These are phyloP conservation scores for Apiospora kogelbergensis DNA, from an alignment of 2,329 filamentous ascomycete species.

Conservation along the genomic window DNA sequence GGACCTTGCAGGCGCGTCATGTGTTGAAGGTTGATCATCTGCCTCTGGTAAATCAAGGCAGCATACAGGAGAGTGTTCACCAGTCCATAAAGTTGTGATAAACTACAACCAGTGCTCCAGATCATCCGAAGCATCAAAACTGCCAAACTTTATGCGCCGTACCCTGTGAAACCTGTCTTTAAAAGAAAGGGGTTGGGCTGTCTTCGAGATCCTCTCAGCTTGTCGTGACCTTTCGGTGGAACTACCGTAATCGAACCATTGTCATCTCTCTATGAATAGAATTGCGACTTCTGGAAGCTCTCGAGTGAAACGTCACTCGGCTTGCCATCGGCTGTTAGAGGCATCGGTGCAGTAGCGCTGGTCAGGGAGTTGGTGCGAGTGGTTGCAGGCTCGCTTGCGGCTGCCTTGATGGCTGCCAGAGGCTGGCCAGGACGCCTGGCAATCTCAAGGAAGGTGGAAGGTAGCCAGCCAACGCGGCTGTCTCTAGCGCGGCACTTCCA, in stretches of 20 bases:
- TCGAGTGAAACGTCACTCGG: background rate
- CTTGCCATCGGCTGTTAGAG: constrained; percentile 27
- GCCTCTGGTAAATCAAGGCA: too few species aligned
- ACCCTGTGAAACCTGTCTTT: too few species aligned
- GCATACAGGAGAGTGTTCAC: too few species aligned
- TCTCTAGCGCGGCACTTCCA: constrained; percentile 93
- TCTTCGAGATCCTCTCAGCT: background rate
- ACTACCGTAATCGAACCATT: background rate
- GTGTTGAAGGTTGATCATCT: too few species aligned
- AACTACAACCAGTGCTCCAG: background rate
- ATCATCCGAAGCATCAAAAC: background rate
- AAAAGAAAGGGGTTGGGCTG: background rate
- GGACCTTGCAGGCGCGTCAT: too few species aligned
- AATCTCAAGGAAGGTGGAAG: constrained; percentile 85
- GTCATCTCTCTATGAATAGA: constrained; percentile 7
- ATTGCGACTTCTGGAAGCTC: constrained; percentile 11
- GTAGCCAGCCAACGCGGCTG: constrained; percentile 87
- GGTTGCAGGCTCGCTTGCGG: constrained; percentile 41
- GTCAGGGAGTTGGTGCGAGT: constrained; percentile 51
- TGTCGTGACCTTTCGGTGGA: background rate
- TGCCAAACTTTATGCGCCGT: background rate
- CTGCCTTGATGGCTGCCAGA: constrained; percentile 52
- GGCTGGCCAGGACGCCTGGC: constrained; percentile 53
- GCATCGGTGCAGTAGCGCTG: constrained; percentile 35
- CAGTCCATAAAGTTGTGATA: background rate